These are phyloP conservation scores for Podospora pseudocomata DNA, from an alignment of 495 filamentous ascomycete species.

Conservation along the genomic window DNA sequence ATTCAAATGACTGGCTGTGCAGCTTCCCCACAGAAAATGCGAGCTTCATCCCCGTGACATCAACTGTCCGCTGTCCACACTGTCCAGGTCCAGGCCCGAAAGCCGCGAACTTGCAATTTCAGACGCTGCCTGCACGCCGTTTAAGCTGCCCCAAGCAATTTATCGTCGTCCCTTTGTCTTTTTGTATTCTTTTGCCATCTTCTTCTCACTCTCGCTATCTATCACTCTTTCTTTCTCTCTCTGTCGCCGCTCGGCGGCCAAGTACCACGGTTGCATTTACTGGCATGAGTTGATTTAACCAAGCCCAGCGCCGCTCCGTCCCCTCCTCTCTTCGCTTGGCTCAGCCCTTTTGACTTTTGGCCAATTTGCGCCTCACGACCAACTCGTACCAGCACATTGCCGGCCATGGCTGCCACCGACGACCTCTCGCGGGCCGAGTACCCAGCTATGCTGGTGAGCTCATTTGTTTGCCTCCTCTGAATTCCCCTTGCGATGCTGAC, in stretches of 20 bases:
- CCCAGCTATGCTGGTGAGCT: slow-evolving; percentile 87
- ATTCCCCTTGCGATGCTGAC: not conserved
- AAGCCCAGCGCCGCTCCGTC: slow-evolving; percentile 3
- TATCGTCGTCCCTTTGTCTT: not conserved
- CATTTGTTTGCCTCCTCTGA: not conserved
- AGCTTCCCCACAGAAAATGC: slow-evolving; percentile 21
- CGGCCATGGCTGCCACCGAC: slow-evolving; percentile 42
- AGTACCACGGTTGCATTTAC: slow-evolving; percentile 5
- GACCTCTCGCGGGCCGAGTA: slow-evolving; percentile 91
- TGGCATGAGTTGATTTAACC: slow-evolving; percentile 32
- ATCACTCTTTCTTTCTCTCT: not conserved
- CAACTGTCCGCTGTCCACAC: slow-evolving; percentile 12
- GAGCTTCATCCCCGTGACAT: slow-evolving; percentile 32
- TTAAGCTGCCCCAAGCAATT: not conserved
- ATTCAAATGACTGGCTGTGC: slow-evolving; percentile 7
- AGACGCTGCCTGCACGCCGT: not conserved
- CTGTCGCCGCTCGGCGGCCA: slow-evolving; percentile 10
- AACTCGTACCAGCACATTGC: not conserved
- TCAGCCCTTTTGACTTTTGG: slow-evolving; percentile 6
- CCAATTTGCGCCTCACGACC: slow-evolving; percentile 6
- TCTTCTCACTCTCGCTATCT: not conserved
- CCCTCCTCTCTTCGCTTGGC: slow-evolving; percentile 17
- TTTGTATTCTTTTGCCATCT: slow-evolving; percentile 15
- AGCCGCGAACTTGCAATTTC: slow-evolving; percentile 8
- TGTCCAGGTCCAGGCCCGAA: slow-evolving; percentile 6